A percentile compares a stretch with the other conserved stretches of the same genome.
These are phyloP conservation scores for Beauveria australis DNA, from an alignment of 2,329 filamentous ascomycete genomes.

Conservation along the genomic window DNA sequence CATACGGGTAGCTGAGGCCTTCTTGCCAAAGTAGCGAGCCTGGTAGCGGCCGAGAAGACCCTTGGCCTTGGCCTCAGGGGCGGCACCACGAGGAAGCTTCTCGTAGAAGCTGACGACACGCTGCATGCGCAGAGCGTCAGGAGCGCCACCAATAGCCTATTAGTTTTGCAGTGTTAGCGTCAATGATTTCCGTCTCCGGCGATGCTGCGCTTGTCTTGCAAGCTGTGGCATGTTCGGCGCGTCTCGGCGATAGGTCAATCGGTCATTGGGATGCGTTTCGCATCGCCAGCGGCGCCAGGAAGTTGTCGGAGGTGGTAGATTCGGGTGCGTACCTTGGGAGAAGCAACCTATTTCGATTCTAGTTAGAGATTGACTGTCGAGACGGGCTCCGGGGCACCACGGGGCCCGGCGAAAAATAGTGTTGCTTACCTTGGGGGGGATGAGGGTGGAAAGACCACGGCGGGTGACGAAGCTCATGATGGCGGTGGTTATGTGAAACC, in stretches of 20 bases:
- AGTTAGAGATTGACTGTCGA: slow-evolving; percentile 30
- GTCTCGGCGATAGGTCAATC: slow-evolving; percentile 1
- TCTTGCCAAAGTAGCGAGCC: slow-evolving; percentile 90
- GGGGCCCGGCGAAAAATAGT: slow-evolving; percentile 11
- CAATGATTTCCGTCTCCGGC: neutral
- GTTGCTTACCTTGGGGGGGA: slow-evolving; percentile 84
- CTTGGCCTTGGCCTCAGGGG: slow-evolving; percentile 72
- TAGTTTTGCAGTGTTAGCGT: neutral
- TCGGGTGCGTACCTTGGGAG: slow-evolving; percentile 63
- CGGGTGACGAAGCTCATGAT: slow-evolving; percentile 90
- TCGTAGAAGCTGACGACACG: slow-evolving; percentile 98
- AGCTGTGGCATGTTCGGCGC: neutral
- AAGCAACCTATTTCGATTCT: slow-evolving; percentile 55
- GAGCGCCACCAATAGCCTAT: slow-evolving; percentile 87
- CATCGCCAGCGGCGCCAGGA: neutral
- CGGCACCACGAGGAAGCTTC: slow-evolving; percentile 88
- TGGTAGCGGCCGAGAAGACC: slow-evolving; percentile 86
- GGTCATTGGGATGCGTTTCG: neutral
- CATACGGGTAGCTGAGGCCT: slow-evolving; percentile 81
- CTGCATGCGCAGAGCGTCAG: slow-evolving; percentile 96
- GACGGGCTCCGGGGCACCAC: neutral
- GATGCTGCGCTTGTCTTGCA: neutral
- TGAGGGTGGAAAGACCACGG: slow-evolving; percentile 93
- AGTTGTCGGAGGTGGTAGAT: neutral
- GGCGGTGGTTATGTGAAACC: slow-evolving; percentile 29